A percentile compares a stretch with the other conserved stretches of the same genome.
These are phyloP conservation scores for Cydonia oblonga DNA, from an alignment of 331 rosid genomes.

Conservation along the genomic window DNA sequence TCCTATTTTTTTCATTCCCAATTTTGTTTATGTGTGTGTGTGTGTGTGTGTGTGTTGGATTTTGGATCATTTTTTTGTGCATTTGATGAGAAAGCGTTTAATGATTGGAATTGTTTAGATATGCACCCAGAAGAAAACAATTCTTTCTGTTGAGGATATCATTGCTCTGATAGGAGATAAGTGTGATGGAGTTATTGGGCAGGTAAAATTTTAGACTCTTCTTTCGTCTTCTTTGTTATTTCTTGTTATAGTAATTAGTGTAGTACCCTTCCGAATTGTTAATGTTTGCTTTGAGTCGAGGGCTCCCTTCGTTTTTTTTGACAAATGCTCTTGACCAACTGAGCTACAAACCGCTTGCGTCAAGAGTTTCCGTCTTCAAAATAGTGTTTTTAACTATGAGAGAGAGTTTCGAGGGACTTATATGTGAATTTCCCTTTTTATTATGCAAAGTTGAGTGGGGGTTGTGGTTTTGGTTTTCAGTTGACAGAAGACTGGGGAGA, in stretches of 20 bases:
- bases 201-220: constrained; percentile 27
- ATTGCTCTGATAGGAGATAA: constrained; percentile 78
- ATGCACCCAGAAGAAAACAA: constrained; percentile 90
- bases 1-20: neutral
- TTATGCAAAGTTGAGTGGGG: neutral
- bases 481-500: constrained; percentile 99
- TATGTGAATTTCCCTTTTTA: neutral
- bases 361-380: no score
- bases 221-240: no score
- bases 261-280: no score
- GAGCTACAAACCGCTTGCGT: no score
- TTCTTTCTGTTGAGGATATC: constrained; percentile 85
- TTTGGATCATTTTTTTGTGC: neutral
- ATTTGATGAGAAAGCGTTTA: neutral
- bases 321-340: no score
- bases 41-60: no score
- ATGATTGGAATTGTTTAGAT: constrained; percentile 31
- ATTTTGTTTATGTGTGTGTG: no score
- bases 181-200: constrained; percentile 98
- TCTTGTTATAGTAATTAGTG: no score
- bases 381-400: neutral
- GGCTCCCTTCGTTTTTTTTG: no score
- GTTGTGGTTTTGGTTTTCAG: constrained; percentile 28
- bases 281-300: no score
- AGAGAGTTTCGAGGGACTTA: neutral